Evolutionary conservation across 768 basidiomycete species (phyloP).

Genomic region (Suillus decipiens): DNA sequence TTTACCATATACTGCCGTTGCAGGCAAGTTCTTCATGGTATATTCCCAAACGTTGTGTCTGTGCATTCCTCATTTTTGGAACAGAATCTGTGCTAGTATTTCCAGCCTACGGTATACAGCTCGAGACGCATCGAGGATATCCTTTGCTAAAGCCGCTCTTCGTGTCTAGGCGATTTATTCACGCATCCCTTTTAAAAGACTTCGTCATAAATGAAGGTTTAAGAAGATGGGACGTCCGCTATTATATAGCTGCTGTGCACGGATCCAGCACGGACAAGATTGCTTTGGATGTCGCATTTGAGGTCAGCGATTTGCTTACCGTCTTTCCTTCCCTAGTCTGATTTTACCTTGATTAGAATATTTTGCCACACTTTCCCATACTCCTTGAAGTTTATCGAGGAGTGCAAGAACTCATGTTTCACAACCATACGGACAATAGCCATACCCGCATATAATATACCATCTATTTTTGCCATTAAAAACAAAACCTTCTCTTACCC

Average conservation of each 20-base stretch:
- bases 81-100: conserved; percentile 72
- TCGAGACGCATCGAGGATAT: conserved; percentile 69
- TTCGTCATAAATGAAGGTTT: conserved; percentile 77
- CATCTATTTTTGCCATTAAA: neutral
- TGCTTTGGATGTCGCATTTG: conserved; percentile 56
- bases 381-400: conserved; percentile 60
- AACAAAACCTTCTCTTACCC: neutral
- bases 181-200: conserved; percentile 53
- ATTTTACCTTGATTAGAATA: conserved; percentile 45
- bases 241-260: conserved; percentile 58
- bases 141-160: conserved; percentile 35
- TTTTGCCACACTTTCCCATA: conserved; percentile 63
- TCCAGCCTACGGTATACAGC: conserved; percentile 69
- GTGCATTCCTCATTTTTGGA: conserved; percentile 6
- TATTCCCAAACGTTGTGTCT: conserved; percentile 4
- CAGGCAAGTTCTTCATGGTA: conserved; percentile 53
- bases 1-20: conserved; percentile 37
- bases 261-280: conserved; percentile 29
- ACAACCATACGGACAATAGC: conserved; percentile 5
- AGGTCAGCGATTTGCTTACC: conserved; percentile 42
- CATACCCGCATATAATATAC: conserved; percentile 7
- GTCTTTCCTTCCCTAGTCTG: conserved; percentile 2
- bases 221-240: conserved; percentile 69
- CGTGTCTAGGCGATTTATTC: conserved; percentile 57
- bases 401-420: conserved; percentile 50